Percentiles rank a stretch among this genome's conserved stretches.
phyloP scores from a whole-genome alignment of 441 rosid genomes.

The Corymbia citriodora region DNA sequence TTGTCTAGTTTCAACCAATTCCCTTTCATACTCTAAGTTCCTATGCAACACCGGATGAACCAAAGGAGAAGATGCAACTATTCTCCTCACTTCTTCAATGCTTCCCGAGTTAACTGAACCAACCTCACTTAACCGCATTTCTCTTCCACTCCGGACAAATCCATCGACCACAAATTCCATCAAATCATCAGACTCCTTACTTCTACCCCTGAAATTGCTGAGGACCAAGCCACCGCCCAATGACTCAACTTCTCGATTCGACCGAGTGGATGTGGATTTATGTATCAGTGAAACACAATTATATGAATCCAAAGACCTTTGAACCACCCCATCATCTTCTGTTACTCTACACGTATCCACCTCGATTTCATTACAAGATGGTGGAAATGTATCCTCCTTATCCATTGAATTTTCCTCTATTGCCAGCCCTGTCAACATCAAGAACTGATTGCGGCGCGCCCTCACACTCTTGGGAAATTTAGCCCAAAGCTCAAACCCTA shows the following conservation, averaged over 20 bases:
- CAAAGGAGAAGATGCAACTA: slow-evolving; percentile 20
- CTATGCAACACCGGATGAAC: slow-evolving; percentile 7
- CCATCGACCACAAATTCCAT: slow-evolving; percentile 20
- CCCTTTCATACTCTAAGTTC: slow-evolving; percentile 13
- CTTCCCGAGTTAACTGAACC: slow-evolving; percentile 28
- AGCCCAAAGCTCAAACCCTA: slow-evolving; percentile 34
- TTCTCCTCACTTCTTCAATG: slow-evolving; percentile 30
- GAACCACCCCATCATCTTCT: slow-evolving; percentile 13
- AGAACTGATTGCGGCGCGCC: slow-evolving; percentile 36
- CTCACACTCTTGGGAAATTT: slow-evolving; percentile 35
- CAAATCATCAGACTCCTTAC: slow-evolving; percentile 24
- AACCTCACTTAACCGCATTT: slow-evolving; percentile 10
- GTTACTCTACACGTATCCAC: slow-evolving; percentile 6
- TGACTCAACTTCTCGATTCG: slow-evolving; percentile 14
- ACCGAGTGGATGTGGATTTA: slow-evolving; percentile 13
- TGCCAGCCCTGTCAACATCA: slow-evolving; percentile 25
- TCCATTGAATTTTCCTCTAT: slow-evolving; percentile 9
- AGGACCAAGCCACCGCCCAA: slow-evolving; percentile 5
- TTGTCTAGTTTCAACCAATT: slow-evolving; percentile 9
- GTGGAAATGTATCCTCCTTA: slow-evolving; percentile 7
- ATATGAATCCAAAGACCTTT: slow-evolving; percentile 9
- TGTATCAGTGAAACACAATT: slow-evolving; percentile 3
- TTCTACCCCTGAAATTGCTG: slow-evolving; percentile 4
- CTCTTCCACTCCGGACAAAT: slow-evolving; percentile 13
- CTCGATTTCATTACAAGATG: slow-evolving; percentile 1